Evolutionary conservation across 1,139 yeast species (phyloP).

Genomic region (Pneumocystis jirovecii): DNA sequence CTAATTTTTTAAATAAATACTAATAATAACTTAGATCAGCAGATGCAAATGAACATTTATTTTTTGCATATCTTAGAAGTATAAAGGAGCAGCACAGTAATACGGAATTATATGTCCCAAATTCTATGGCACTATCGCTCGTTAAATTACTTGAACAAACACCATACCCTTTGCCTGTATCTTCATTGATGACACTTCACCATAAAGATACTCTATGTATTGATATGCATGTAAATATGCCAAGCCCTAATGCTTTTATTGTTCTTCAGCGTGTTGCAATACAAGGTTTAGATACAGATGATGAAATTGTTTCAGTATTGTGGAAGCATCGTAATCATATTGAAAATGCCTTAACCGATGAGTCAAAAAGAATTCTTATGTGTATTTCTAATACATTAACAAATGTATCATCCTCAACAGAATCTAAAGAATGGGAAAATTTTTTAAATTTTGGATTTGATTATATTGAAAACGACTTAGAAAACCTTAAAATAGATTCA

Average conservation of each 20-base stretch:
- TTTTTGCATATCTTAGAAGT: conserved; percentile 63
- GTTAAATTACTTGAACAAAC: neutral
- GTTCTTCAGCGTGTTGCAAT: neutral
- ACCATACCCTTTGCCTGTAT: neutral
- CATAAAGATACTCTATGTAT: conserved; percentile 14
- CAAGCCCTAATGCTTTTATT: conserved; percentile 3
- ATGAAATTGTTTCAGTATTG: neutral
- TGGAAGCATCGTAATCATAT: neutral
- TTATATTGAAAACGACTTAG: neutral
- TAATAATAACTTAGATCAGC: conserved; percentile 40
- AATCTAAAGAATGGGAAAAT: neutral
- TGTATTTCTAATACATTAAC: neutral
- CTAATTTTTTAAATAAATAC: neutral
- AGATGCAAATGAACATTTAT: conserved; percentile 70
- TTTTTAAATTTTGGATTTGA: conserved; percentile 1
- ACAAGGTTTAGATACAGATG: neutral
- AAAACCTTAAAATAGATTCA: neutral
- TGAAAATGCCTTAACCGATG: neutral
- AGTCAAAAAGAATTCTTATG: neutral
- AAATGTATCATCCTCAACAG: neutral
- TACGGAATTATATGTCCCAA: conserved; percentile 9
- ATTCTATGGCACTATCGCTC: neutral
- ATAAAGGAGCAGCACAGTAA: conserved; percentile 47
- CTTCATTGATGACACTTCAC: neutral
- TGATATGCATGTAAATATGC: conserved; percentile 16